Base-by-base conservation (phyloP, 345 rosid genomes). In the Brassica nigra region DNA sequence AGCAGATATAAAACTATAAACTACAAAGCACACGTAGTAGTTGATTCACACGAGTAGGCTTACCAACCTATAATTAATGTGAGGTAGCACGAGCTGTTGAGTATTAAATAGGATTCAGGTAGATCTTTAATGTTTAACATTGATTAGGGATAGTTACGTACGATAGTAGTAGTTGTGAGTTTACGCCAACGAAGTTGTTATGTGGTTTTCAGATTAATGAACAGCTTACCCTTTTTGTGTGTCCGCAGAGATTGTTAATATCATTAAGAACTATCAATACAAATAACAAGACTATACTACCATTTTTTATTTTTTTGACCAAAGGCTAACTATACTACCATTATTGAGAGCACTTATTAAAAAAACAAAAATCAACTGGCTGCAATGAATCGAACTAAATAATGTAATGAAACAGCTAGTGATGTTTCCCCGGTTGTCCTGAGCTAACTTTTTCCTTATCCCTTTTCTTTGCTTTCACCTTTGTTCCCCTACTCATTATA, bases 41-140 rank as follows among this genome's bases (percentile, higher is more conserved):
- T 66, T 11, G 31, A 47, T 44, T 28, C 16, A 28, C 72, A 47
- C n/a, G 72, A 57, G 54, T 68, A 28, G 8, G 16, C 42, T 44
- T 49, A 49, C 73, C 61, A 7, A 14, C 7, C 73, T 49, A 27
- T 36, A 66, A 34, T 44, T 42, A 73, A 73, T 73, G 44, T 10
- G 76, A 66, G 30, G 20, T 66, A 75, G 58, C 66, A 66, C 18
- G 42, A 66, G 30, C 20, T 76, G 31, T 67, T 37, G 59, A 37
- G 2, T 39, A 62, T 27, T 9, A 15, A 15, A 15, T 73, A 15
- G 37, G 70, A 55, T 1, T 58, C 2, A 58, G 62, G 62, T 64
- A 20, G 14, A 31, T 20, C 23, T 54, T 73, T 62, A 52, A 54
- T 75, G 37, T 52, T 20, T 18, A 64, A 64, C 78, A 66, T 36